A percentile compares a stretch with the other conserved stretches of the same genome.
Conservation (phyloP, 495 filamentous ascomycete species). For the Aspergillus nanangensis region DNA sequence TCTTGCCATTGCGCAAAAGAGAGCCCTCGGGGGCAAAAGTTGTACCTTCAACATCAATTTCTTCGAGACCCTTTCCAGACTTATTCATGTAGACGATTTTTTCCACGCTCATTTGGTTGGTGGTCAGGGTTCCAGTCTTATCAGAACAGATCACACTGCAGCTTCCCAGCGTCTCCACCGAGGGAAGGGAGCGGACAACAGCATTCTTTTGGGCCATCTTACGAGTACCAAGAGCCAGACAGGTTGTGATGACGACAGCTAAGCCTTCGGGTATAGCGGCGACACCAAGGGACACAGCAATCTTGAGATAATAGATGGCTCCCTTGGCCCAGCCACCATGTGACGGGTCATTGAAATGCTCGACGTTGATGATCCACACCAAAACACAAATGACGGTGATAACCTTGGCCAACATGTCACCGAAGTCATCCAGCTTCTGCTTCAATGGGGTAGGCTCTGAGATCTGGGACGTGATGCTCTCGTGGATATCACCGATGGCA, state of each 20-base stretch:
- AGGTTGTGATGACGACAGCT: slow-evolving; percentile 96
- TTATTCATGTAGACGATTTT: slow-evolving; percentile 81
- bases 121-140: slow-evolving; percentile 97
- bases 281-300: slow-evolving; percentile 96
- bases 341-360: slow-evolving; percentile 90
- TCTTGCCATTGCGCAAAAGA: slow-evolving; percentile 62
- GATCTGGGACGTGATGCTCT: slow-evolving; percentile 96
- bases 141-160: slow-evolving; percentile 99
- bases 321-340: slow-evolving; percentile 96
- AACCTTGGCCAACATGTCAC: slow-evolving; percentile 93
- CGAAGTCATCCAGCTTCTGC: slow-evolving; percentile 98
- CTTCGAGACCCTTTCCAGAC: slow-evolving; percentile 70
- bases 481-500: slow-evolving; percentile 97
- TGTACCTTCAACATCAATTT: slow-evolving; percentile 88
- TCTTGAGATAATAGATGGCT: slow-evolving; percentile 99
- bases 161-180: slow-evolving; percentile 96
- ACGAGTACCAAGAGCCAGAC: slow-evolving; percentile 87
- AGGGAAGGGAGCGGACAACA: slow-evolving; percentile 91
- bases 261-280: slow-evolving; percentile 97
- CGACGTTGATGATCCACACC: slow-evolving; percentile 98
- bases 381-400: slow-evolving; percentile 94
- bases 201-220: slow-evolving; percentile 99
- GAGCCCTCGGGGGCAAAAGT: slow-evolving; percentile 84
- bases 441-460: slow-evolving; percentile 96
- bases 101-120: slow-evolving; percentile 98